Evolutionary conservation across 2,329 filamentous ascomycete species (phyloP).

Genomic region (Cercospora zeina): DNA sequence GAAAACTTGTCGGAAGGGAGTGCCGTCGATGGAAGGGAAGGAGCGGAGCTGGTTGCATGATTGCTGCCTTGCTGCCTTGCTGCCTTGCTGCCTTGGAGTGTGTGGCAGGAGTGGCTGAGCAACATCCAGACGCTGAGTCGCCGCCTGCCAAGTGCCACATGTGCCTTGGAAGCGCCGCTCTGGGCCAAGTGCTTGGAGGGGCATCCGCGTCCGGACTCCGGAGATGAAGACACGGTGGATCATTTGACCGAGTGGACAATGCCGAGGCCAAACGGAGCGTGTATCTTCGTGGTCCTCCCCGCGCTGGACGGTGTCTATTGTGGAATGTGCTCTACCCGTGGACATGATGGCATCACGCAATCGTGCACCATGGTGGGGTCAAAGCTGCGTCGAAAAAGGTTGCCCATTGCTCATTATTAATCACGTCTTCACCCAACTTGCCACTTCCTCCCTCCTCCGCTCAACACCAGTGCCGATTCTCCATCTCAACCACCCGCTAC

Average conservation of each 20-base stretch:
- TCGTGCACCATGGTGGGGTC: constrained; percentile 8
- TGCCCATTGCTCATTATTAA: constrained; percentile 8
- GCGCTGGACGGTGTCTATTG: neutral
- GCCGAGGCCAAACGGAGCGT: neutral
- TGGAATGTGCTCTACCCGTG: constrained; percentile 1
- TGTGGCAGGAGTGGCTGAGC: neutral
- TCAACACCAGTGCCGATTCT: neutral
- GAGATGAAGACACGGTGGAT: neutral
- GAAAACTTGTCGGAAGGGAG: neutral
- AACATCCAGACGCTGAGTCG: too few relatives aligned
- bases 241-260: neutral
- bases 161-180: neutral
- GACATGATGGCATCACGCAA: constrained; percentile 7
- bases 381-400: constrained; percentile 11
- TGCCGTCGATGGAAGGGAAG: neutral
- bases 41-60: constrained; percentile 1
- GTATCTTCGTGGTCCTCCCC: neutral
- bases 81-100: neutral
- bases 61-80: neutral
- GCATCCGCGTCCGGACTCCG: neutral
- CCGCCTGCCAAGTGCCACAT: neutral
- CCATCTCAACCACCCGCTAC: constrained; percentile 22
- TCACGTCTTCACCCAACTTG: constrained; percentile 1
- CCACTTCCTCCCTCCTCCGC: neutral
- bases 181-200: neutral